phyloP scores from a whole-genome alignment of 2,329 filamentous ascomycete genomes.

The Aureobasidium subglaciale region DNA sequence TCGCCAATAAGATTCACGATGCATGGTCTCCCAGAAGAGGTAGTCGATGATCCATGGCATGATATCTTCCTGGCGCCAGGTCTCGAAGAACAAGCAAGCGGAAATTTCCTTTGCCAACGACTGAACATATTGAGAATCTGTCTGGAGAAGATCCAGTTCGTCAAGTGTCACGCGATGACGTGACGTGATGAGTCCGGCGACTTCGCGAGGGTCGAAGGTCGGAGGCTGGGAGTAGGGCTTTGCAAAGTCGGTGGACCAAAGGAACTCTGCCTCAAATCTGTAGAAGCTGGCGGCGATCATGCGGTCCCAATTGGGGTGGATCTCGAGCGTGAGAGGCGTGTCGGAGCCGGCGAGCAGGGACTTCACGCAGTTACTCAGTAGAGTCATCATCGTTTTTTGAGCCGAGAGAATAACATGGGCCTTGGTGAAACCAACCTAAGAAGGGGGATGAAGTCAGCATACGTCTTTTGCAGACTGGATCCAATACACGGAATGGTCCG shows the following conservation, averaged over 20 bases:
- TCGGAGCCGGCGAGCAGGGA: background rate
- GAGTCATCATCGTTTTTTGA: background rate
- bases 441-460: too few species aligned
- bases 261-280: background rate
- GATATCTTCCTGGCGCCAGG: background rate
- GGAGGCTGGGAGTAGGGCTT: background rate
- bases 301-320: background rate
- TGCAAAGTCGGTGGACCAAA: slow-evolving; percentile 1
- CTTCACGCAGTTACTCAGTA: background rate
- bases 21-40: background rate
- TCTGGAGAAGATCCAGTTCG: slow-evolving; percentile 3
- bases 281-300: background rate
- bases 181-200: background rate
- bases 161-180: background rate
- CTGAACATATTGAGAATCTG: background rate
- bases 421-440: slow-evolving; percentile 16
- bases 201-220: background rate
- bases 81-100: background rate
- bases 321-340: background rate
- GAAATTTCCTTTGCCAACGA: background rate
- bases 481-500: too few species aligned
- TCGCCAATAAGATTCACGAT: background rate
- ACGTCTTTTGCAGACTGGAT: too few species aligned
- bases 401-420: slow-evolving; percentile 5
- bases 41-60: background rate